Evolutionary conservation across 2,329 filamentous ascomycete species (phyloP).

Genomic region (Penicillium nordicum): DNA sequence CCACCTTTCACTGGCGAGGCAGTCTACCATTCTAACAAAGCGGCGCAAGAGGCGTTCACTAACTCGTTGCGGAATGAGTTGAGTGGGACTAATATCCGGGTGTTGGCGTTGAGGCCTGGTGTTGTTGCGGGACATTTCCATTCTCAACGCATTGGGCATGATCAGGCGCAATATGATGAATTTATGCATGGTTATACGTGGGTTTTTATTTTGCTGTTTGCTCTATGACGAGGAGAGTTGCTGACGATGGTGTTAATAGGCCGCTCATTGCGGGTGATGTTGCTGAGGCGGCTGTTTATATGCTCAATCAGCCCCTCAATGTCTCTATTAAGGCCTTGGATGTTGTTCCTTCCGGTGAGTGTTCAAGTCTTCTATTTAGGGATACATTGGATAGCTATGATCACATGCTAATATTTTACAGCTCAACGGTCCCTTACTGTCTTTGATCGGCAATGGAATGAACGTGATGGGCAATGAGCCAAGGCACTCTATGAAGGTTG

Average conservation of each 20-base stretch:
- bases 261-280: slow-evolving; percentile 46
- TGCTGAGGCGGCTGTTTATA: slow-evolving; percentile 43
- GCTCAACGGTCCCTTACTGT: slow-evolving; percentile 34
- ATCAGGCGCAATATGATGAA: slow-evolving; percentile 41
- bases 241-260: slow-evolving; percentile 4
- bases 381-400: background rate
- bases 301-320: slow-evolving; percentile 42
- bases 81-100: slow-evolving; percentile 46
- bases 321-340: slow-evolving; percentile 48
- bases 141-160: slow-evolving; percentile 44
- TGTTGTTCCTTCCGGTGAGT: slow-evolving; percentile 42
- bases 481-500: background rate
- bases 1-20: slow-evolving; percentile 51
- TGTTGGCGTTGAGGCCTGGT: slow-evolving; percentile 47
- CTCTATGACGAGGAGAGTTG: background rate
- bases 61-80: slow-evolving; percentile 51
- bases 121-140: slow-evolving; percentile 52
- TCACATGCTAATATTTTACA: background rate
- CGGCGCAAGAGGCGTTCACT: slow-evolving; percentile 48
- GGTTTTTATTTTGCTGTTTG: background rate
- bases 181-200: slow-evolving; percentile 47
- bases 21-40: slow-evolving; percentile 29
- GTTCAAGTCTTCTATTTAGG: background rate
- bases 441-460: slow-evolving; percentile 33
- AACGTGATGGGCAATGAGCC: background rate